Conservation (phyloP, 805 yeast genomes). For the Pichia phayaonensis region DNA sequence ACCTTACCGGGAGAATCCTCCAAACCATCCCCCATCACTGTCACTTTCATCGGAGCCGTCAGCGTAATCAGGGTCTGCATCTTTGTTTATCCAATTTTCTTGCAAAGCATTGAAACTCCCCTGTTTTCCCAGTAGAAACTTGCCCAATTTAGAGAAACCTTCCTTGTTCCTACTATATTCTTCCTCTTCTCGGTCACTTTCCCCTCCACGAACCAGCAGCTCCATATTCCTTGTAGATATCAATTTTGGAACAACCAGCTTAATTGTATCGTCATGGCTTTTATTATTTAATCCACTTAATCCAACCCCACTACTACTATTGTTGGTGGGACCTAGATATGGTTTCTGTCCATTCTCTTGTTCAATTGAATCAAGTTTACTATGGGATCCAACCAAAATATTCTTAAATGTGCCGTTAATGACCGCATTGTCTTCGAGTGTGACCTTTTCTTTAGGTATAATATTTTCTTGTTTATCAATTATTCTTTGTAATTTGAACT, state of each 20-base stretch:
- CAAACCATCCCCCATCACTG: slow-evolving; percentile 11
- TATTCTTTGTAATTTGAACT: neutral
- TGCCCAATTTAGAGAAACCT: neutral
- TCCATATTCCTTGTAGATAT: slow-evolving; percentile 7
- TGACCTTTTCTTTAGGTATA: neutral
- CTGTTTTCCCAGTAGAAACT: neutral
- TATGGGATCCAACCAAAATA: slow-evolving; percentile 9
- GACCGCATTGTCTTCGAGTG: slow-evolving; percentile 1
- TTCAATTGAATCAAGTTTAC: neutral
- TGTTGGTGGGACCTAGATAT: neutral
- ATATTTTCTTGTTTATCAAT: neutral
- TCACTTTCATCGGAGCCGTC: neutral
- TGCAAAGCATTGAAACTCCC: neutral
- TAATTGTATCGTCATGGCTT: neutral
- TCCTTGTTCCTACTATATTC: neutral
- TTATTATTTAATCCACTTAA: neutral
- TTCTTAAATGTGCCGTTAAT: slow-evolving; percentile 17
- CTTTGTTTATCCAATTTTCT: neutral
- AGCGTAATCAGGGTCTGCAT: neutral
- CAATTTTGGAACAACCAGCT: slow-evolving; percentile 6
- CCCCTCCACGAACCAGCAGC: neutral
- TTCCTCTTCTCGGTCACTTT: neutral
- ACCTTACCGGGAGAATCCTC: slow-evolving; percentile 10
- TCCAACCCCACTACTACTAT: neutral
- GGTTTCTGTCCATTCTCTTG: neutral